Evolutionary conservation across 1,139 yeast species (phyloP).

Genomic region (Yamadazyma jaroonii): DNA sequence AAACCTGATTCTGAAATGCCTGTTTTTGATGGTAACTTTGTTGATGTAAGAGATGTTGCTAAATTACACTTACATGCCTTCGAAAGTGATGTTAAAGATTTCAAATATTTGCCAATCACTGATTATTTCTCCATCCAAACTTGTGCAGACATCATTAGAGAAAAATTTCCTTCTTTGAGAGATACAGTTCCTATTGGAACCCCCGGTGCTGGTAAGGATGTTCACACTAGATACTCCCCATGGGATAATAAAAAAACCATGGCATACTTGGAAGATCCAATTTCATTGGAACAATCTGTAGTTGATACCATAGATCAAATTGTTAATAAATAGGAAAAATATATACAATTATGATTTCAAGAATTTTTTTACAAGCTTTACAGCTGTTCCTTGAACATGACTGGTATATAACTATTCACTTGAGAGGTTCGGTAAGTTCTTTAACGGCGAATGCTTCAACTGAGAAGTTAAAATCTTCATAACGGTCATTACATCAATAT

Average conservation of each 20-base stretch:
- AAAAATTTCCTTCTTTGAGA: constrained; percentile 19
- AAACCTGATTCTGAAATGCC: constrained; percentile 11
- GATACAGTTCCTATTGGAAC: constrained; percentile 35
- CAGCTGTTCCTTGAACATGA: too few species aligned
- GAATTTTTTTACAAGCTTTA: too few species aligned
- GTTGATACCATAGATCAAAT: constrained; percentile 39
- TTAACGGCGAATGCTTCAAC: too few species aligned
- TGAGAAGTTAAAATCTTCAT: too few species aligned
- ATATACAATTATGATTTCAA: too few species aligned
- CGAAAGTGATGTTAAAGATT: constrained; percentile 18
- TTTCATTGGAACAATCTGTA: constrained; percentile 28
- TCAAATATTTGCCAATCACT: constrained; percentile 16
- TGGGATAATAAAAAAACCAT: constrained; percentile 26
- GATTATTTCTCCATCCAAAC: constrained; percentile 34
- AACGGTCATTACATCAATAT: too few species aligned
- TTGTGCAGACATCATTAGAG: constrained; percentile 30
- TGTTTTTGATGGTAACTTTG: constrained; percentile 16
- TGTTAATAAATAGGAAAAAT: too few species aligned
- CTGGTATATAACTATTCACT: too few species aligned
- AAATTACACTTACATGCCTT: constrained; percentile 43
- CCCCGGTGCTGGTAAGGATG: constrained; percentile 14
- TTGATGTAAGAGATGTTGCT: constrained; percentile 53
- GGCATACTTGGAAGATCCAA: constrained; percentile 29
- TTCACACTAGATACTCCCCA: neutral
- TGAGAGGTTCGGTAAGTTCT: too few species aligned